Percentiles rank a stretch among this genome's conserved stretches.
phyloP scores from a whole-genome alignment of 164 flowering plant genomes.

The Brasenia schreberi region DNA sequence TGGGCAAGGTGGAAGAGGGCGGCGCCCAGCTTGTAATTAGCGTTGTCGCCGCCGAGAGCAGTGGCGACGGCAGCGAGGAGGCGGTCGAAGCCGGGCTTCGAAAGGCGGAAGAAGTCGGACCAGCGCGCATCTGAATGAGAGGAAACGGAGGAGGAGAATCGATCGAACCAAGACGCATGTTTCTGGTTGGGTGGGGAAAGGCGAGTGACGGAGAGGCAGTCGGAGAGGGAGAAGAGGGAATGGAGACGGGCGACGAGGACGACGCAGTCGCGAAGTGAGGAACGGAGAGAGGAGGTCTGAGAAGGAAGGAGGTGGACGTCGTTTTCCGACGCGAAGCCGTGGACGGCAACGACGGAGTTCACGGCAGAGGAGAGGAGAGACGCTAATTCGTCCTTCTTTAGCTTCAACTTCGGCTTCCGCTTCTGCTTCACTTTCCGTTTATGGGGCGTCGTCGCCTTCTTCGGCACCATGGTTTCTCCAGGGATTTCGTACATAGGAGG shows the following conservation, averaged over 20 bases:
- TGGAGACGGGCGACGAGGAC: constrained; percentile 28
- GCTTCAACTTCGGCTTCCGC: no score
- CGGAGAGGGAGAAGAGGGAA: constrained; percentile 16
- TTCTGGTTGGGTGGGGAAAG: constrained; percentile 5
- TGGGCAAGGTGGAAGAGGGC: constrained; percentile 60
- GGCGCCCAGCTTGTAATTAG: constrained; percentile 35
- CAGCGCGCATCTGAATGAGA: constrained; percentile 28
- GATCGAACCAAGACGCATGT: constrained; percentile 32
- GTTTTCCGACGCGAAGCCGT: constrained; percentile 39
- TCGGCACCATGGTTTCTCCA: no score
- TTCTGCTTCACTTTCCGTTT: no score
- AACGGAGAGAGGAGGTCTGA: constrained; percentile 47
- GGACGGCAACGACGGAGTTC: constrained; percentile 27
- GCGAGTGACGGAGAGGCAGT: constrained; percentile 2
- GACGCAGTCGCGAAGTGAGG: constrained; percentile 31
- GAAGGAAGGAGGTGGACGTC: constrained; percentile 51
- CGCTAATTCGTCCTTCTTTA: constrained; percentile 3
- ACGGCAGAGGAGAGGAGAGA: constrained; percentile 16
- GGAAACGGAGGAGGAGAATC: constrained; percentile 24
- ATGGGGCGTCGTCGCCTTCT: no score
- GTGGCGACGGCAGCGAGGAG: constrained; percentile 35
- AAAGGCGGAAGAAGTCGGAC: constrained; percentile 40
- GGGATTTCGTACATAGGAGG: no score
- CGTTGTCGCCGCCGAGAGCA: constrained; percentile 16
- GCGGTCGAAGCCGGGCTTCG: constrained; percentile 37